phyloP scores from a whole-genome alignment of 345 rosid species.

The Lepidium sativum region DNA sequence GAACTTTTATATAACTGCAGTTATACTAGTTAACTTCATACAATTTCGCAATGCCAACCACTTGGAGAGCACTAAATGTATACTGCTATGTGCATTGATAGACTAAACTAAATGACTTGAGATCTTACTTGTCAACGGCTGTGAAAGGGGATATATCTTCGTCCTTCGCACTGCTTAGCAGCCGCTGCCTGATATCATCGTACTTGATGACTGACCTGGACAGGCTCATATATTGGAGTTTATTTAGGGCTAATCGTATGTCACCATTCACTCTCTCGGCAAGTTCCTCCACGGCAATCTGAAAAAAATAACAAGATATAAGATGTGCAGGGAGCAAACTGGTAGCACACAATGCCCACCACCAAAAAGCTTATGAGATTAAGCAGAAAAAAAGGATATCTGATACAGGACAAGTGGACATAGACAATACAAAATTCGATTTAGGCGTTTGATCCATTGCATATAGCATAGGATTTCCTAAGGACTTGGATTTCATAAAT shows the following conservation, averaged over 20 bases:
- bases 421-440: neutral
- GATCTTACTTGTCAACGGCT: slow-evolving; percentile 88
- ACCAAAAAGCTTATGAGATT: slow-evolving; percentile 6
- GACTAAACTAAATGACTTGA: slow-evolving; percentile 2
- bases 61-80: neutral
- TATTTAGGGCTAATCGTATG: slow-evolving; percentile 89
- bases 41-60: slow-evolving; percentile 3
- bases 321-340: neutral
- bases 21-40: slow-evolving; percentile 4
- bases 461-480: slow-evolving; percentile 4
- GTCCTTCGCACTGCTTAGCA: slow-evolving; percentile 81
- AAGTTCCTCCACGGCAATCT: slow-evolving; percentile 94
- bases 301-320: neutral
- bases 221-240: slow-evolving; percentile 90
- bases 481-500: neutral
- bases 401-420: slow-evolving; percentile 1
- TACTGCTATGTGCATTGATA: slow-evolving; percentile 7
- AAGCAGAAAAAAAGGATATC: neutral
- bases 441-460: neutral
- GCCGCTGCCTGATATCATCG: slow-evolving; percentile 84
- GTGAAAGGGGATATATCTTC: slow-evolving; percentile 98
- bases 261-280: slow-evolving; percentile 97
- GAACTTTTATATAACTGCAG: slow-evolving; percentile 1
- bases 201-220: slow-evolving; percentile 76
- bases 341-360: slow-evolving; percentile 6